Conservation (phyloP, 495 filamentous ascomycete genomes). For the Xanthoparmelia taractica region DNA sequence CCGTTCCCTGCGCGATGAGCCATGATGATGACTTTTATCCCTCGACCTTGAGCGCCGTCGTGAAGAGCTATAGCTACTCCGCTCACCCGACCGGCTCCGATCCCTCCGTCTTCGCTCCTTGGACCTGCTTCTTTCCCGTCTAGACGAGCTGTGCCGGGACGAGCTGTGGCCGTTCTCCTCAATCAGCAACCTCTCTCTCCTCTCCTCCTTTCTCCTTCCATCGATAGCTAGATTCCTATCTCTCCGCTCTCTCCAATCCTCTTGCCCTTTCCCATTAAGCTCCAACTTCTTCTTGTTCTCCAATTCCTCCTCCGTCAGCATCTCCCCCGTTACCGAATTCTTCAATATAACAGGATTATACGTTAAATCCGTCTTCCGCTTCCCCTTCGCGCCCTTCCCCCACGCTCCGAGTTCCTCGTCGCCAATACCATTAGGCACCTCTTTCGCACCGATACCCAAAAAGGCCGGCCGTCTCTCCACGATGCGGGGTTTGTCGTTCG, state of each 20-base stretch:
- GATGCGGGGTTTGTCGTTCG: conserved; percentile 37
- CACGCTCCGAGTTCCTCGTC: conserved; percentile 69
- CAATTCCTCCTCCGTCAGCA: conserved; percentile 56
- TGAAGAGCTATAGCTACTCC: conserved; percentile 8
- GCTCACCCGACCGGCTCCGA: conserved; percentile 32
- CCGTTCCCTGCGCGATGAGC: conserved; percentile 26
- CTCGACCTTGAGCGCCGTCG: background rate
- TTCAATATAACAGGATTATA: conserved; percentile 62
- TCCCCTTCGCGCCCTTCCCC: conserved; percentile 57
- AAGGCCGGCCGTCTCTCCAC: conserved; percentile 66
- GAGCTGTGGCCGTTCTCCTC: conserved; percentile 31
- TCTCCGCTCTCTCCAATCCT: conserved; percentile 42
- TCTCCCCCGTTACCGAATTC: conserved; percentile 59
- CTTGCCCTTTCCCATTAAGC: conserved; percentile 31
- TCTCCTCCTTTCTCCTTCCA: conserved; percentile 39
- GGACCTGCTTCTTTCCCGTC: conserved; percentile 32
- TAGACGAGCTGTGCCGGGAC: background rate
- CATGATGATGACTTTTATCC: conserved; percentile 20
- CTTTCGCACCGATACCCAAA: conserved; percentile 77
- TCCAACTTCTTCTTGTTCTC: conserved; percentile 38
- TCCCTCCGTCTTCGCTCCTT: conserved; percentile 25
- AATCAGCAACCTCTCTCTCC: conserved; percentile 28
- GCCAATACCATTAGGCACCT: conserved; percentile 54
- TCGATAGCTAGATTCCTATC: conserved; percentile 39
- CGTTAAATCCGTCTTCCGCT: conserved; percentile 45